Conservation (phyloP, 1,284 basidiomycete species). For the Irpex sp. region DNA sequence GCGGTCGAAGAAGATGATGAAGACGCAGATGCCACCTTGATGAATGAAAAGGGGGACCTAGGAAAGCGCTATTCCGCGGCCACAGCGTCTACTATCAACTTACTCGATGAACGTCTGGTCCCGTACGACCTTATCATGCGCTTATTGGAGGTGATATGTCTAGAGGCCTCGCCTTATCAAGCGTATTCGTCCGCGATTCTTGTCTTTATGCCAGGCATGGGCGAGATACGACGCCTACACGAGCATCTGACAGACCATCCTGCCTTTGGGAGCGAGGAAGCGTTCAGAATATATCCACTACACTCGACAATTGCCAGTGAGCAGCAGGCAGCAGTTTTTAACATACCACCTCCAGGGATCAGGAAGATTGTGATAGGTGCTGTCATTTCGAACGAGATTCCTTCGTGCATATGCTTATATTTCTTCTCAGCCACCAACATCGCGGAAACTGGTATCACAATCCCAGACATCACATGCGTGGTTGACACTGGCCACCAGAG, state of each 20-base stretch:
- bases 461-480: slow-evolving; percentile 97
- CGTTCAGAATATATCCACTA: slow-evolving; percentile 85
- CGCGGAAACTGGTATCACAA: slow-evolving; percentile 88
- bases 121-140: slow-evolving; percentile 87
- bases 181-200: slow-evolving; percentile 81
- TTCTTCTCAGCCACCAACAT: slow-evolving; percentile 68
- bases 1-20: slow-evolving; percentile 52
- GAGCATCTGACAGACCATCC: slow-evolving; percentile 81
- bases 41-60: slow-evolving; percentile 48
- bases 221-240: slow-evolving; percentile 87
- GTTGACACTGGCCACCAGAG: slow-evolving; percentile 95
- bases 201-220: slow-evolving; percentile 93
- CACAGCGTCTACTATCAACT: slow-evolving; percentile 81
- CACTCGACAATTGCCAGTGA: slow-evolving; percentile 93
- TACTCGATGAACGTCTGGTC: slow-evolving; percentile 87
- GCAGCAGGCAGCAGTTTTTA: slow-evolving; percentile 88
- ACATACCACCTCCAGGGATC: slow-evolving; percentile 75
- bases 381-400: slow-evolving; percentile 15
- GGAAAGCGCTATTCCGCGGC: slow-evolving; percentile 71
- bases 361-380: slow-evolving; percentile 91
- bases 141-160: slow-evolving; percentile 88
- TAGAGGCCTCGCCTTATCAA: slow-evolving; percentile 51
- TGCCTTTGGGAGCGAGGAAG: slow-evolving; percentile 61
- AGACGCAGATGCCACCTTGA: slow-evolving; percentile 56
- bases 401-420: not conserved